phyloP scores from a whole-genome alignment of 1,284 basidiomycete genomes.

The Lentinula novae-zelandiae region DNA sequence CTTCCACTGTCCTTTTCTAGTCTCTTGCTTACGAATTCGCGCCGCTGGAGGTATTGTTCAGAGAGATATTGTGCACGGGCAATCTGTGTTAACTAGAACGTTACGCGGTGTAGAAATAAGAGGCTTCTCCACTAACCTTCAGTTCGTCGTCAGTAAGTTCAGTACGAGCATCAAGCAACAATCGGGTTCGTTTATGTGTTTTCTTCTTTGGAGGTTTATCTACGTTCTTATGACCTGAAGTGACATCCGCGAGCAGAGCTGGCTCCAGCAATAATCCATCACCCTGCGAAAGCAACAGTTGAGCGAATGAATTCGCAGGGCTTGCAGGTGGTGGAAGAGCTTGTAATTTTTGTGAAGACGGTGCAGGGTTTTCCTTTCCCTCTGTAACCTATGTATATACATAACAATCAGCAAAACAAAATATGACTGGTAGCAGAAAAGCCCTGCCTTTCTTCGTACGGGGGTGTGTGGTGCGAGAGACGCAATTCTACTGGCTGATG shows the following conservation, averaged over 20 bases:
- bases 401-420: neutral
- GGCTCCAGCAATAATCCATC: constrained; percentile 16
- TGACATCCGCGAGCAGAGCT: constrained; percentile 27
- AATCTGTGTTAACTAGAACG: constrained; percentile 31
- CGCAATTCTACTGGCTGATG: neutral
- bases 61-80: constrained; percentile 66
- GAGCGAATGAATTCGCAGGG: constrained; percentile 34
- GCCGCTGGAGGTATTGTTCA: constrained; percentile 51
- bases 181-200: constrained; percentile 33
- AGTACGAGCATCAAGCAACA: constrained; percentile 60
- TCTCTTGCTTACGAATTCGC: constrained; percentile 48
- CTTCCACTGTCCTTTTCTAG: constrained; percentile 51
- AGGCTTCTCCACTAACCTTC: constrained; percentile 40
- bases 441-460: constrained; percentile 17
- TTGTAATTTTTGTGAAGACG: neutral
- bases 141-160: constrained; percentile 78
- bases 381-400: neutral
- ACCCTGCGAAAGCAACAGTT: constrained; percentile 36
- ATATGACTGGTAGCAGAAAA: neutral
- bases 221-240: constrained; percentile 23
- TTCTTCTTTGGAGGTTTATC: constrained; percentile 22
- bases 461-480: constrained; percentile 7
- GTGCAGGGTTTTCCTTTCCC: constrained; percentile 12
- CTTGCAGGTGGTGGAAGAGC: constrained; percentile 18
- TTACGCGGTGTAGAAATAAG: no score